Percentiles rank a stretch among this genome's conserved stretches.
phyloP scores from a whole-genome alignment of 495 filamentous ascomycete genomes.

The Cercophora scortea region DNA sequence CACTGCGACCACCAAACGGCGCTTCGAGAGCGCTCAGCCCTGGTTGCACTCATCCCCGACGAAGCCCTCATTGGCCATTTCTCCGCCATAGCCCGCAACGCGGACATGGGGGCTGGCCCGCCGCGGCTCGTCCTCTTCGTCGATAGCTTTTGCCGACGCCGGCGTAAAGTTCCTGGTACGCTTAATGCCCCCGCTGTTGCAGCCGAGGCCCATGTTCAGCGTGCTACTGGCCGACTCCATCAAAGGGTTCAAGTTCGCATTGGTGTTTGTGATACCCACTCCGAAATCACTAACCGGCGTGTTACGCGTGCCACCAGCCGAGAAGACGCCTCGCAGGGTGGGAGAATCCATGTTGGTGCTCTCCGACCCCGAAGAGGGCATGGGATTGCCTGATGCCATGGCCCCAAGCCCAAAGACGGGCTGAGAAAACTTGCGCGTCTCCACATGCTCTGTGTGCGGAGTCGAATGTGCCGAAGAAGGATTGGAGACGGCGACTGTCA shows the following conservation, averaged over 20 bases:
- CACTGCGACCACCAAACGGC: too few relatives aligned
- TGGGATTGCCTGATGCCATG: background rate
- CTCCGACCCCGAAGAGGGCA: background rate
- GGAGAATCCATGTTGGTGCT: background rate
- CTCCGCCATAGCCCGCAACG: constrained; percentile 2
- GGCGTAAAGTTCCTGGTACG: constrained; percentile 38
- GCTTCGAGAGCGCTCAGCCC: too few relatives aligned
- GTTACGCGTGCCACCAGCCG: background rate
- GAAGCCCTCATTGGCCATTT: background rate
- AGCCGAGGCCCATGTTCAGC: background rate
- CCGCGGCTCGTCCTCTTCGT: constrained; percentile 30
- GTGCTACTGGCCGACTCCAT: background rate
- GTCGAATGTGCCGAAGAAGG: constrained; percentile 6
- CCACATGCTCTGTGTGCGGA: constrained; percentile 10
- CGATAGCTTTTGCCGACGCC: constrained; percentile 31
- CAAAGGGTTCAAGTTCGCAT: background rate
- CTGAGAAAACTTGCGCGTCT: constrained; percentile 30
- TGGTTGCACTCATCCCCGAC: background rate
- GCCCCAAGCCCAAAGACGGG: constrained; percentile 12
- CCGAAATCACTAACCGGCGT: constrained; percentile 1
- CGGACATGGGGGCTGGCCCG: constrained; percentile 22
- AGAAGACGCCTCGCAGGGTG: background rate
- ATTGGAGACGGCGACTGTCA: constrained; percentile 4
- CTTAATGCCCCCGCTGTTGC: constrained; percentile 17
- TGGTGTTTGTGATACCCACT: background rate